phyloP scores from a whole-genome alignment of 192 early-diverging fungal genomes.

The Coemansia sp. region DNA sequence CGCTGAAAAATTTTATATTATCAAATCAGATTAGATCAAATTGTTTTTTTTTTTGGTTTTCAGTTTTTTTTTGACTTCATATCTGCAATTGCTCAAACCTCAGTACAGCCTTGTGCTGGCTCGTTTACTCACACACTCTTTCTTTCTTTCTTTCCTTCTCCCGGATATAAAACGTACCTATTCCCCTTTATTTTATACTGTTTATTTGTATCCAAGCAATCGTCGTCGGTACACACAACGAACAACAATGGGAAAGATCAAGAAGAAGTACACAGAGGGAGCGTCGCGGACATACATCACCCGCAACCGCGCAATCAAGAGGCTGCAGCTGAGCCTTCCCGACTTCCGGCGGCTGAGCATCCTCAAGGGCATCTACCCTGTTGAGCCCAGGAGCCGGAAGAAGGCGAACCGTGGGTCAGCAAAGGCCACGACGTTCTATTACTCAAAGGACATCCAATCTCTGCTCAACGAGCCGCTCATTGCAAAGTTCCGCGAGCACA shows the following conservation, averaged over 20 bases:
- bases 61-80: background rate
- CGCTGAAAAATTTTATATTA: background rate
- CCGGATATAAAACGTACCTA: background rate
- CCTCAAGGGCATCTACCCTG: conserved; percentile 97
- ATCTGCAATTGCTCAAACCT: too few species aligned
- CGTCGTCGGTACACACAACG: background rate
- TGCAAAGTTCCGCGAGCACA: conserved; percentile 89
- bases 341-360: conserved; percentile 98
- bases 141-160: background rate
- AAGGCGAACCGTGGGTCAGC: conserved; percentile 90
- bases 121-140: too few species aligned
- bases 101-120: too few species aligned
- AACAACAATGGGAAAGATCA: conserved; percentile 40
- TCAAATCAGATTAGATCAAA: conserved; percentile 12
- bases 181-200: background rate
- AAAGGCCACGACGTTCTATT: conserved; percentile 89
- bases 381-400: conserved; percentile 91
- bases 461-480: conserved; percentile 93
- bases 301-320: conserved; percentile 85
- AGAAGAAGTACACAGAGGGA: conserved; percentile 86
- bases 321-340: conserved; percentile 90
- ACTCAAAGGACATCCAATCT: conserved; percentile 94
- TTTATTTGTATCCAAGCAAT: too few species aligned
- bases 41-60: conserved; percentile 6
- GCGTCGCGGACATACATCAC: conserved; percentile 89